Percentiles rank a stretch among this genome's conserved stretches.
These are phyloP conservation scores for Ichthyophthirius multifiliis DNA, from an alignment of 169 alveolate genomes.

Conservation along the genomic window DNA sequence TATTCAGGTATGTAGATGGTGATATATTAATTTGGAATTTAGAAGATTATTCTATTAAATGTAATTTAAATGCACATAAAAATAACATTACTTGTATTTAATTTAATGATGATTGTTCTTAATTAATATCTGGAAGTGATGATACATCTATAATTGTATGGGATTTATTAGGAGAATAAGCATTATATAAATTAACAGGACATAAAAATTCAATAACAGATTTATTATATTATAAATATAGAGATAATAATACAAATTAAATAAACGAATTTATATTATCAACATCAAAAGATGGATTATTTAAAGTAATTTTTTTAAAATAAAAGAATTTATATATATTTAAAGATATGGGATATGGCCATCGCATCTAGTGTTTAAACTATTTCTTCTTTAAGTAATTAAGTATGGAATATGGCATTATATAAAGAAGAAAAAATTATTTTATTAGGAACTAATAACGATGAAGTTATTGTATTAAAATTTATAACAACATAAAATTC, in stretches of 20 bases:
- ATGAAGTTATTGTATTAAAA: neutral
- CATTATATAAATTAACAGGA: slow-evolving; percentile 50
- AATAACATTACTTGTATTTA: slow-evolving; percentile 41
- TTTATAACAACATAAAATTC: neutral
- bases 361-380: slow-evolving; percentile 21
- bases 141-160: slow-evolving; percentile 68
- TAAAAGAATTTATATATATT: neutral
- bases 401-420: slow-evolving; percentile 1
- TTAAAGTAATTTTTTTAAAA: slow-evolving; percentile 38
- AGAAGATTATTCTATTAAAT: slow-evolving; percentile 12
- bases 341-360: neutral
- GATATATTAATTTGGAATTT: slow-evolving; percentile 19
- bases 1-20: slow-evolving; percentile 16
- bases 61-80: slow-evolving; percentile 47
- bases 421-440: neutral
- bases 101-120: slow-evolving; percentile 34
- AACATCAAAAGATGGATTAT: slow-evolving; percentile 58
- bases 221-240: slow-evolving; percentile 10
- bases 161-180: slow-evolving; percentile 61
- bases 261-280: slow-evolving; percentile 33
- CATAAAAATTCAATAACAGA: slow-evolving; percentile 65
- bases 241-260: slow-evolving; percentile 7
- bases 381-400: slow-evolving; percentile 29
- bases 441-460: slow-evolving; percentile 10
- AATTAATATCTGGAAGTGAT: slow-evolving; percentile 52